These are phyloP conservation scores for Apiotrichum akiyoshidainum DNA, from an alignment of 1,284 basidiomycete genomes.

Conservation along the genomic window DNA sequence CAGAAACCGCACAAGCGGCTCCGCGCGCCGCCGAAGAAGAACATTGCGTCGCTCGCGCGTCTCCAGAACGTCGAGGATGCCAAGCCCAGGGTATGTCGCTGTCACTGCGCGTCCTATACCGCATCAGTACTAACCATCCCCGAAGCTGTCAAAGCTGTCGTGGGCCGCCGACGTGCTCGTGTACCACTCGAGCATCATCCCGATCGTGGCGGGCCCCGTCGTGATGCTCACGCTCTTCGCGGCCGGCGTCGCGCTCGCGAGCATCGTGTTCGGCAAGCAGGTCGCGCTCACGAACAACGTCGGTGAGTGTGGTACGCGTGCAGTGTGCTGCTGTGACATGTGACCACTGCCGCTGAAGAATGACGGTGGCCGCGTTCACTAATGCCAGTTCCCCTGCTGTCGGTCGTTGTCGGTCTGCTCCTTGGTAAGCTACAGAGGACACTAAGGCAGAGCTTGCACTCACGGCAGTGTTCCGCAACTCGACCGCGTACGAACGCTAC, in stretches of 20 bases:
- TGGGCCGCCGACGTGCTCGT: conserved; percentile 85
- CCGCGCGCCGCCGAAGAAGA: conserved; percentile 9
- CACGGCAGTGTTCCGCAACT: conserved; percentile 59
- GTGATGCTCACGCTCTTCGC: conserved; percentile 76
- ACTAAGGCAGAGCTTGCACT: conserved; percentile 61
- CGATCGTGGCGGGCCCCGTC: conserved; percentile 61
- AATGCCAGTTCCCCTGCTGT: conserved; percentile 67
- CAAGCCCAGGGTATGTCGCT: conserved; percentile 39
- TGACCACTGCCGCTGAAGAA: too few species aligned
- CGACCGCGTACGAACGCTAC: conserved; percentile 49
- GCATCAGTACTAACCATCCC: neutral
- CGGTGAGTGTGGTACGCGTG: conserved; percentile 26
- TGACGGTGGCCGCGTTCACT: neutral
- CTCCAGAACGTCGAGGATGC: conserved; percentile 45
- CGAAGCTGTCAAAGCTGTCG: conserved; percentile 62
- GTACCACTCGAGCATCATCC: conserved; percentile 59
- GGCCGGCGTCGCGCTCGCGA: conserved; percentile 41
- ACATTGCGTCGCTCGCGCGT: conserved; percentile 36
- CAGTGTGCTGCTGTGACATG: conserved; percentile 1
- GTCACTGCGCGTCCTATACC: too few species aligned
- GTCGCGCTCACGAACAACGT: conserved; percentile 48
- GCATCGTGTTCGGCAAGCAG: conserved; percentile 38
- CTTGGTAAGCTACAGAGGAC: conserved; percentile 29
- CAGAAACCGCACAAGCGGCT: neutral
- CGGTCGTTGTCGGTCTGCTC: conserved; percentile 71